Evolutionary conservation across 345 rosid genomes (phyloP).

Genomic region (Microcos paniculata): DNA sequence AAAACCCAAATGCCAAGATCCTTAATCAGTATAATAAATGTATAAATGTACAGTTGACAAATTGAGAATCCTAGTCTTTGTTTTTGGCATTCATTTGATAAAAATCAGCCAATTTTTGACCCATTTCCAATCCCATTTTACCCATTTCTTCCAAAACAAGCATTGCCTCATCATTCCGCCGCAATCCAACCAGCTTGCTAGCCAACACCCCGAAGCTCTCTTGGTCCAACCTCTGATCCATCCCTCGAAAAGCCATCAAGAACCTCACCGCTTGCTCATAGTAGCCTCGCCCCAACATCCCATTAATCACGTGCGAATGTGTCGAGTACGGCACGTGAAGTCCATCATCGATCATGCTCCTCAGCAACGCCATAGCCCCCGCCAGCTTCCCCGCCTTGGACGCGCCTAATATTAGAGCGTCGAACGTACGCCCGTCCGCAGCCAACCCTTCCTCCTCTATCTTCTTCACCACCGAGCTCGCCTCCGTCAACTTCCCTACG

Average conservation of each 20-base stretch:
- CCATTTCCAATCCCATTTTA: slow-evolving; percentile 41
- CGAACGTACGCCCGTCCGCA: slow-evolving; percentile 56
- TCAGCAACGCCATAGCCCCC: slow-evolving; percentile 53
- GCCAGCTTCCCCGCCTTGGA: slow-evolving; percentile 56
- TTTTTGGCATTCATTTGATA: slow-evolving; percentile 8
- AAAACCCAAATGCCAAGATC: no score
- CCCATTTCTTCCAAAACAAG: slow-evolving; percentile 54
- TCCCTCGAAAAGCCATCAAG: slow-evolving; percentile 46
- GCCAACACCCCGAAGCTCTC: slow-evolving; percentile 60
- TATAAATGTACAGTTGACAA: no score
- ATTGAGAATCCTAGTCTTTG: background rate
- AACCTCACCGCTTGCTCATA: slow-evolving; percentile 50
- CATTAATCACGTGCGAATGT: slow-evolving; percentile 49
- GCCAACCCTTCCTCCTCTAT: slow-evolving; percentile 48
- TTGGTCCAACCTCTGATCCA: slow-evolving; percentile 43
- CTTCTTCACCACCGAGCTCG: slow-evolving; percentile 42
- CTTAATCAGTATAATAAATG: no score
- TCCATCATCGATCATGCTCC: slow-evolving; percentile 65
- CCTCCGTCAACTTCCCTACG: slow-evolving; percentile 40
- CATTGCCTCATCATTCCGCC: slow-evolving; percentile 44
- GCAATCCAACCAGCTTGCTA: slow-evolving; percentile 36
- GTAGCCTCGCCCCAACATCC: slow-evolving; percentile 38
- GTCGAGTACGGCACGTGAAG: slow-evolving; percentile 47
- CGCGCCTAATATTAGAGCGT: slow-evolving; percentile 73
- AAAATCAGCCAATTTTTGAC: slow-evolving; percentile 29